Base-by-base conservation (phyloP, 225 moss, liverwort and hornwort genomes). In the Bryoerythrophyllum caledonicum region DNA sequence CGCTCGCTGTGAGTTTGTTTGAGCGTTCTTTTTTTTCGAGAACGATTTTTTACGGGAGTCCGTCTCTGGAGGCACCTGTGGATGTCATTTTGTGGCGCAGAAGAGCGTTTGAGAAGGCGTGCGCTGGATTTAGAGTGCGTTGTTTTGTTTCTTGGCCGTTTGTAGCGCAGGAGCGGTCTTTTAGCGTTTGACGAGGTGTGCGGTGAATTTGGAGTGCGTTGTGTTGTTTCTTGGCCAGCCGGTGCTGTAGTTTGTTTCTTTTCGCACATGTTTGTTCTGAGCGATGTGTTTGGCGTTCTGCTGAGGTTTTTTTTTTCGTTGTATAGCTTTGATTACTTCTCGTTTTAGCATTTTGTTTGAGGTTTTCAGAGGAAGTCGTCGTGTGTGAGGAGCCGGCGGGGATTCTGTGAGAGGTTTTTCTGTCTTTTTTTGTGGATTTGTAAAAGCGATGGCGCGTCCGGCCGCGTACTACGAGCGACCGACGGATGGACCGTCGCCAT, bases 401-500 rank as follows among this genome's bases (percentile, higher is more conserved):
- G 37, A 46, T 76, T 61, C 32, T 75, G 15, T 17, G 67, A 10
- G 34, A 55, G 61, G 3, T 48, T 48, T 46, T 65, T 10, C 10
- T 9, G 11, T 65, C 3, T 8, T 14, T 13, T 6, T 37, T 21
- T 4, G 30, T 14, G 21, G 35, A 8, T 26, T 54, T 48, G 2
- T 4, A 54, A 1, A 28, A 65, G 57, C 35, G 17, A 87, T 87
- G 85, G 80, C 74, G 0, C 60, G 68, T 24, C 84, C 77, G 23
- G 48, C 78, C 27, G 85, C 46, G 20, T 83, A 81, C 28, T 88
- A 87, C 14, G 81, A 81, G 52, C 80, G 55, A 8, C 65, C 60
- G 14, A 46, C 11, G 13, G n/a, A 72, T 59, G 88, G 88, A 2
- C 88, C 85, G 46, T 78, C 85, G 3, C 88, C 85, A 1, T 88